These are phyloP conservation scores for Erythrophleum ivorense DNA, from an alignment of 331 rosid genomes.

Conservation along the genomic window DNA sequence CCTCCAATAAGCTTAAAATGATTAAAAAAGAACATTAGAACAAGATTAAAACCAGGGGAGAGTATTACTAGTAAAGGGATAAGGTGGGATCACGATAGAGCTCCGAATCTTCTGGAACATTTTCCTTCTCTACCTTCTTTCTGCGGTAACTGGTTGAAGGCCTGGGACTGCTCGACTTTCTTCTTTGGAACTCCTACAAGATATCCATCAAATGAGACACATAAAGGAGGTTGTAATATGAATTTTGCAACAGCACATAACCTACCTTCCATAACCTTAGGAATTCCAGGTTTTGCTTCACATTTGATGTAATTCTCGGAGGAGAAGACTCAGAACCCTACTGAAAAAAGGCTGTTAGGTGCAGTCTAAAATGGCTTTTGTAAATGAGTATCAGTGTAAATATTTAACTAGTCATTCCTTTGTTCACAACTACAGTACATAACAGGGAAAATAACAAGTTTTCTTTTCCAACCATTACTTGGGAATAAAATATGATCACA, in stretches of 20 bases:
- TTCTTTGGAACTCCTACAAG: constrained; percentile 71
- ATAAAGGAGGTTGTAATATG: neutral
- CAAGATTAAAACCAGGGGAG: constrained; percentile 35
- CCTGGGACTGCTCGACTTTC: constrained; percentile 62
- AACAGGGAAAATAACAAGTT: neutral
- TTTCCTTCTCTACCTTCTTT: constrained; percentile 76
- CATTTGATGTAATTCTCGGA: constrained; percentile 84
- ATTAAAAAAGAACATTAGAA: constrained; percentile 1
- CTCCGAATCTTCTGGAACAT: constrained; percentile 52
- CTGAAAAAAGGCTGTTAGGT: constrained; percentile 25
- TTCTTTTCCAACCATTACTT: neutral
- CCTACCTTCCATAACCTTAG: constrained; percentile 78
- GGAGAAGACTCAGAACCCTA: constrained; percentile 67
- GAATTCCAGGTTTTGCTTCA: constrained; percentile 87
- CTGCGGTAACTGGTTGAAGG: constrained; percentile 90
- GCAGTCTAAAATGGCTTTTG: neutral
- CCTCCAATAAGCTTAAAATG: constrained; percentile 9
- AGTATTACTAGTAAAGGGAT: constrained; percentile 75
- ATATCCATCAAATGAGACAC: constrained; percentile 37
- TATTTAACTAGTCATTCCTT: neutral
- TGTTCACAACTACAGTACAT: neutral
- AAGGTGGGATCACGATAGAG: constrained; percentile 77
- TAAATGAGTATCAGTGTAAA: neutral
- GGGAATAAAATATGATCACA: neutral
- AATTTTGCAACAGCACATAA: constrained; percentile 5